These are phyloP conservation scores for Pythium utonaiense DNA, from an alignment of 352 stramenopile species.

Conservation along the genomic window DNA sequence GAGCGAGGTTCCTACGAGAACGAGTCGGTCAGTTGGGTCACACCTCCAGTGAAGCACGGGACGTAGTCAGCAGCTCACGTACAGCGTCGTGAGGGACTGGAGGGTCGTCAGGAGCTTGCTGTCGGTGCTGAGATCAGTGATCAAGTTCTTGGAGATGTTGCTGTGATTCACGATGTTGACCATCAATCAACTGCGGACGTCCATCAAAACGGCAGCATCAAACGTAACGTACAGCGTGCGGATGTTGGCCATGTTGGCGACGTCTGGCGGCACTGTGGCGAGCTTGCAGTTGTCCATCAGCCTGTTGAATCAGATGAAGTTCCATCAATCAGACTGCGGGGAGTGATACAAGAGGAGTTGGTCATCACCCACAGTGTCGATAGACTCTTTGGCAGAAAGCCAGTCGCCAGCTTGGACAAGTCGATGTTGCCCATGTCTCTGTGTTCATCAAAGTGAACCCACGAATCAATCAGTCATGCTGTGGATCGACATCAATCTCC, in stretches of 20 bases:
- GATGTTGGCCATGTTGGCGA: conserved; percentile 50
- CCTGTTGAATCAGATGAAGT: conserved; percentile 21
- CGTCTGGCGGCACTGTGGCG: conserved; percentile 38
- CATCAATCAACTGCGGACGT: background rate
- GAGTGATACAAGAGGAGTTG: background rate
- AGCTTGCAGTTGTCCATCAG: conserved; percentile 73
- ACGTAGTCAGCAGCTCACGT: too few relatives aligned
- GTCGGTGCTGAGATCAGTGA: conserved; percentile 34
- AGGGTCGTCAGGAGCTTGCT: conserved; percentile 34
- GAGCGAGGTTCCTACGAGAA: conserved; percentile 36
- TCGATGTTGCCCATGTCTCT: conserved; percentile 64
- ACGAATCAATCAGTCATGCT: background rate
- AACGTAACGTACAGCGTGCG: conserved; percentile 49
- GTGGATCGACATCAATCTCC: too few relatives aligned
- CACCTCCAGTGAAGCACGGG: too few relatives aligned
- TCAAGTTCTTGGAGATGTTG: conserved; percentile 55
- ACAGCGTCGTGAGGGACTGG: conserved; percentile 46
- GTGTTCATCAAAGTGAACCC: background rate
- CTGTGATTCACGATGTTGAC: too few relatives aligned
- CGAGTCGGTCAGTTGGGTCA: background rate
- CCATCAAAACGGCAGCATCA: background rate
- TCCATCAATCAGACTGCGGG: background rate
- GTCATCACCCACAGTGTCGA: conserved; percentile 31
- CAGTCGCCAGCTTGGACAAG: conserved; percentile 36
- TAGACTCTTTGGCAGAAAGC: conserved; percentile 52